Evolutionary conservation across 306 rosid species (phyloP), one percentile per base, ranked within the genome.

Genomic region (Amphicarpaea edgeworthii): DNA sequence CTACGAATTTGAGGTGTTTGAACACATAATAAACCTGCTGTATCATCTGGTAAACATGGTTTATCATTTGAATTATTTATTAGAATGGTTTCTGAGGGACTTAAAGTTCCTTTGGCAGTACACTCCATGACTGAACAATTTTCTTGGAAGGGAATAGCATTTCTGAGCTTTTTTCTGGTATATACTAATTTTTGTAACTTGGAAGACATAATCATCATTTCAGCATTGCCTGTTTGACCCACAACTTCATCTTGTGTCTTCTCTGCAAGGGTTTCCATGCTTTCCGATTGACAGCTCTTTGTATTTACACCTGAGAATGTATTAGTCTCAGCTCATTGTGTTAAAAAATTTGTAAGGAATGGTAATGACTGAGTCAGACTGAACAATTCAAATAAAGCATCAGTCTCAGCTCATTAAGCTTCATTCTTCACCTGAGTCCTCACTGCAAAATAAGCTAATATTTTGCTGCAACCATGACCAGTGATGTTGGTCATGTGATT

Each of bases 101-200:
- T 63, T 55, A 63, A 73, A 70, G 82, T 68, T 74, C 67, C 86
- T 49, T 42, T 40, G 49, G 77, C 68, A 82, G 76, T 68, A 50
- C 70, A 84, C 81, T 88, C 85, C 60, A 60, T 15, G 71, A 83
- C 54, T 16, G 78, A 82, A 32, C 51, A 28, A 3, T 77, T 83
- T 77, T 67, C 83, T 65, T 83, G 75, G 49, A 58, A 63, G 34
- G 51, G 79, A 51, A 71, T 63, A 73, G 69, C 50, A 14, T 72
- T 77, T 50, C 42, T 79, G 66, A 65, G 68, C 81, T 84, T 91
- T 83, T 66, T 89, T 76, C 92, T 84, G 68, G 82, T 67, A 87
- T 89, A 91, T 68, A 88, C 89, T 21, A 77, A 46, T 3, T 51
- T 84, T 64, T 86, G 85, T 45, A 23, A 77, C 71, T 79, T 86